Percentiles rank a stretch among this genome's conserved stretches.
phyloP scores from a whole-genome alignment of 768 basidiomycete genomes.

The Rhizopogon sp. region DNA sequence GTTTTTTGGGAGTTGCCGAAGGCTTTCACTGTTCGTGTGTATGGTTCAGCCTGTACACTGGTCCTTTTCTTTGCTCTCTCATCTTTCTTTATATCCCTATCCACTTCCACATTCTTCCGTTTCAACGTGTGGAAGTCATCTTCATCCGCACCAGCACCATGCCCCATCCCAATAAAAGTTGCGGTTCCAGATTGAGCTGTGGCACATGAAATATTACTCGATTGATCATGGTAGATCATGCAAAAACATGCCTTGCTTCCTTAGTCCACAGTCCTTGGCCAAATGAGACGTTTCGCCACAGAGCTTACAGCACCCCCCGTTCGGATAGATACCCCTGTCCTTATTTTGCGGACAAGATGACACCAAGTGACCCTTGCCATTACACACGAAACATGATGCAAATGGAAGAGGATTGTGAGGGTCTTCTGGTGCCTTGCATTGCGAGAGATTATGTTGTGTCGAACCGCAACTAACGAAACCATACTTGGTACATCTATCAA shows the following conservation, averaged over 20 bases:
- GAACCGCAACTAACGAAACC: constrained; percentile 67
- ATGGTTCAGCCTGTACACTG: constrained; percentile 39
- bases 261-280: constrained; percentile 73
- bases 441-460: constrained; percentile 68
- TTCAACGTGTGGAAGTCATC: constrained; percentile 89
- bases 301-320: constrained; percentile 87
- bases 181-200: constrained; percentile 16
- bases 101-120: constrained; percentile 55
- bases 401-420: constrained; percentile 70
- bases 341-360: constrained; percentile 79
- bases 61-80: constrained; percentile 37
- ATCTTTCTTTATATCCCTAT: constrained; percentile 50
- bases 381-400: constrained; percentile 91
- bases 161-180: constrained; percentile 27
- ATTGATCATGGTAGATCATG: not conserved
- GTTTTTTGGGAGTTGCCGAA: constrained; percentile 20
- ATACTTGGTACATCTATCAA: not conserved
- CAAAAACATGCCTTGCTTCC: constrained; percentile 45
- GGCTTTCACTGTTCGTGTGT: constrained; percentile 35
- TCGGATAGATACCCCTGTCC: constrained; percentile 79
- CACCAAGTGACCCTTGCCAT: constrained; percentile 78
- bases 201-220: not conserved
- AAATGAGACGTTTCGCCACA: constrained; percentile 84
- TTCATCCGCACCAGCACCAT: constrained; percentile 79
- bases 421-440: constrained; percentile 64